A percentile compares a stretch with the other conserved stretches of the same genome.
phyloP scores from a whole-genome alignment of 2,329 filamentous ascomycete species.

The Escovopsis sp. region DNA sequence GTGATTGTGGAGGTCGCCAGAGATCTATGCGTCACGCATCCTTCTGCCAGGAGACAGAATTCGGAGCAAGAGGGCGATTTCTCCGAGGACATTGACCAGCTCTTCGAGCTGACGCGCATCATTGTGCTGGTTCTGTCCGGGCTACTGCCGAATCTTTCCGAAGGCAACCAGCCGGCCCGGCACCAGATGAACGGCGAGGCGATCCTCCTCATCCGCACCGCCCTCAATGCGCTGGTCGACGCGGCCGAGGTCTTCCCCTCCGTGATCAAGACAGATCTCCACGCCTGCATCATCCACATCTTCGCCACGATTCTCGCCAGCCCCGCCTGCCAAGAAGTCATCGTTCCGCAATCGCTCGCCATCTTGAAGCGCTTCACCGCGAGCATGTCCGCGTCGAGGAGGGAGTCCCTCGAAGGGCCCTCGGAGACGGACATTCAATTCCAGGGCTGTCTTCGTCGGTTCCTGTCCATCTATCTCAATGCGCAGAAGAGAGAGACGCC shows the following conservation, averaged over 20 bases:
- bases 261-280: constrained; percentile 90
- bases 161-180: constrained; percentile 48
- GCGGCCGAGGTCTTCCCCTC: constrained; percentile 90
- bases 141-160: constrained; percentile 66
- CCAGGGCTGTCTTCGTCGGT: constrained; percentile 66
- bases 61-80: constrained; percentile 53
- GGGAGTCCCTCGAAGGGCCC: constrained; percentile 19
- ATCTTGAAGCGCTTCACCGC: constrained; percentile 84
- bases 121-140: constrained; percentile 87
- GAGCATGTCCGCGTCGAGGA: constrained; percentile 44
- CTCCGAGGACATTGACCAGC: constrained; percentile 92
- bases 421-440: constrained; percentile 52
- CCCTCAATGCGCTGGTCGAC: constrained; percentile 79
- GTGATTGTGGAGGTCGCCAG: constrained; percentile 91
- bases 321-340: constrained; percentile 64
- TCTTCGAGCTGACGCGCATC: constrained; percentile 92
- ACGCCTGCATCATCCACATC: constrained; percentile 93
- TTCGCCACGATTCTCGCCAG: constrained; percentile 87
- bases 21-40: constrained; percentile 79
- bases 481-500: constrained; percentile 61
- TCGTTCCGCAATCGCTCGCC: constrained; percentile 78
- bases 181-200: constrained; percentile 80
- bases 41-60: constrained; percentile 51
- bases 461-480: constrained; percentile 63
- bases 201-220: constrained; percentile 60